Conservation (phyloP, 352 stramenopile species). For the Plasmopara viticola region DNA sequence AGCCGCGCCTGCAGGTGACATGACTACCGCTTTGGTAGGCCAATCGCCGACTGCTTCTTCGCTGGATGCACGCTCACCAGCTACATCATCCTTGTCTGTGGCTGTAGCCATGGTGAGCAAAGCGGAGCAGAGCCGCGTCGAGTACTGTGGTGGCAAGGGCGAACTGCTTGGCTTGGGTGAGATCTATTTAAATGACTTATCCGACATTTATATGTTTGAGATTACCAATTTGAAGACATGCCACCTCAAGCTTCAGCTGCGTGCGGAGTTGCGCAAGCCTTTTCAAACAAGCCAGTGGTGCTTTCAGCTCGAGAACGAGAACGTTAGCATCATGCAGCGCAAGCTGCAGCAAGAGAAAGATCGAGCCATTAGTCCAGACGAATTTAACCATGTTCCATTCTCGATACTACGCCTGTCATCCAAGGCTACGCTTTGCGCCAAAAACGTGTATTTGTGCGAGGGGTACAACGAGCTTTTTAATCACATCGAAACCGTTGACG, state of each 20-base stretch:
- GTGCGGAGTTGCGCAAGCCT: constrained; percentile 70
- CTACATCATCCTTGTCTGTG: constrained; percentile 24
- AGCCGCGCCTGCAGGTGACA: constrained; percentile 9
- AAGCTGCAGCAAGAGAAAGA: constrained; percentile 31
- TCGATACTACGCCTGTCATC: constrained; percentile 65
- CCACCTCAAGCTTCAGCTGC: constrained; percentile 53
- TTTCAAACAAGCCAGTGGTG: constrained; percentile 68
- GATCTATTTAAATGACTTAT: constrained; percentile 85
- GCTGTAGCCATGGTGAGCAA: constrained; percentile 59
- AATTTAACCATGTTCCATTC: constrained; percentile 73
- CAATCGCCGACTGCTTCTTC: not conserved
- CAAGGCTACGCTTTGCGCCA: constrained; percentile 55
- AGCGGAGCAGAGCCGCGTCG: constrained; percentile 38
- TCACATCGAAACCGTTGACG: constrained; percentile 64
- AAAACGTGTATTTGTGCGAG: constrained; percentile 80
- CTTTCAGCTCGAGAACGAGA: constrained; percentile 88
- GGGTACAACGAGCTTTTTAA: constrained; percentile 89
- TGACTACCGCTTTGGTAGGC: constrained; percentile 1
- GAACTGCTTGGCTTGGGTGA: constrained; percentile 67
- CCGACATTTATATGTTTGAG: constrained; percentile 78
- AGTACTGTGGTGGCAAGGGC: constrained; percentile 44
- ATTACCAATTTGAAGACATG: constrained; percentile 56
- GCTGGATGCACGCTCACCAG: constrained; percentile 6
- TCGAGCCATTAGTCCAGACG: constrained; percentile 26
- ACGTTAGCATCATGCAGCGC: constrained; percentile 52